Base-by-base conservation (phyloP, 2,329 filamentous ascomycete species). In the Fusarium sp. region DNA sequence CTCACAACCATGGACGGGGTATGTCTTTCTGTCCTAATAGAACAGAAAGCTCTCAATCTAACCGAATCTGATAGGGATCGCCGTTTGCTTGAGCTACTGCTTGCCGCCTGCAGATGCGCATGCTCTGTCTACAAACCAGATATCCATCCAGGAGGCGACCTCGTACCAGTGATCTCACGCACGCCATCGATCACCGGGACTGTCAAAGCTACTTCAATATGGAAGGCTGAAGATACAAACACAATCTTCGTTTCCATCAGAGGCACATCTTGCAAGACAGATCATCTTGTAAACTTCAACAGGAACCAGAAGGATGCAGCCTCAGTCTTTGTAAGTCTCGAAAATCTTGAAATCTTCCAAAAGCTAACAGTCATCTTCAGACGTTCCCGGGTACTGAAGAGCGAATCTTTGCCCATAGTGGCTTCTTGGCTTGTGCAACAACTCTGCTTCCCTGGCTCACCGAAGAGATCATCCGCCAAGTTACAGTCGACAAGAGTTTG, bases 241-340 rank as follows among this genome's bases (percentile, higher is more conserved):
- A 62, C 68, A 1, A 27, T 77, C 2, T 65, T 75, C 42, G 68
- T 76, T 7, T 68, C 74, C 10, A 59, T 77, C 14, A 55, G 74
- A 25, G 75, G 75, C 0, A 75, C 75, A 3, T 70, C 73, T 0
- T 68, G 66, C 36, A 57, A 60, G 31, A 50, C 70, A 4, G 75
- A 77, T 29, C 74, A 76, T 39, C 72, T 76, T 55, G 75, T 76
- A 5, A 77, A 77, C 38, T 57, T 76, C 20, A 75, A 76, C 20
- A 45, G 59, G 9, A 60, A 58, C 5, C 46, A 52, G 1, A 63
- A 62, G 50, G 27, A 58, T 44, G 20, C 64, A 13, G 8, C 42
- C 38, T 60, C 71, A 1, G 38, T 71, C 4, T 65, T 74, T 27
- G 74, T 76, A 52, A 50, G 71, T 18, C 6, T 0, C 1, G 7